Percentiles rank a stretch among this genome's conserved stretches.
phyloP scores from a whole-genome alignment of 768 basidiomycete genomes.

The Psilocybe cubensis region DNA sequence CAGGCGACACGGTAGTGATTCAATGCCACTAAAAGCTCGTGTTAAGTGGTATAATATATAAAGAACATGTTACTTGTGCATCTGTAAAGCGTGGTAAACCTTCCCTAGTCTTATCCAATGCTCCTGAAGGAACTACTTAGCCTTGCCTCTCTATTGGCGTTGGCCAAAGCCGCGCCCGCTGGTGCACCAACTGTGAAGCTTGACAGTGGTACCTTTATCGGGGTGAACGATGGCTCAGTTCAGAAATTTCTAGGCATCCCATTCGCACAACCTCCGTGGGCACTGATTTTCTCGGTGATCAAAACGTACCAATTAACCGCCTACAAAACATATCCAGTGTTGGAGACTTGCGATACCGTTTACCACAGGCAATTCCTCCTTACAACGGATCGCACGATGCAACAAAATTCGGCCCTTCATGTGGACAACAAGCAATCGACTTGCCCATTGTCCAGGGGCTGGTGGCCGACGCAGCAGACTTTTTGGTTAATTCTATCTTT shows the following conservation, averaged over 20 bases:
- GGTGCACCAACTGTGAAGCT: slow-evolving; percentile 38
- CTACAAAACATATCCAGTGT: slow-evolving; percentile 20
- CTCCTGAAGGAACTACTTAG: neutral
- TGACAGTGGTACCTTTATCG: slow-evolving; percentile 46
- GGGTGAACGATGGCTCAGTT: slow-evolving; percentile 32
- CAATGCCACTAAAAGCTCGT: neutral
- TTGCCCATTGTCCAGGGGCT: slow-evolving; percentile 39
- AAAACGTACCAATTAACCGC: neutral
- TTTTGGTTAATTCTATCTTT: slow-evolving; percentile 33
- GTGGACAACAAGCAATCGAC: slow-evolving; percentile 46
- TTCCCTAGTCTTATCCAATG: neutral
- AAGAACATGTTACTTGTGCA: no score
- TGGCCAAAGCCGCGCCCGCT: slow-evolving; percentile 11
- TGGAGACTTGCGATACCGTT: slow-evolving; percentile 41
- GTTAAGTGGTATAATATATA: neutral
- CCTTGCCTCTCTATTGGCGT: slow-evolving; percentile 17
- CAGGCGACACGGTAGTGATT: neutral
- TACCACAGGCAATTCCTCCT: slow-evolving; percentile 39
- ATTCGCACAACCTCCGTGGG: slow-evolving; percentile 56
- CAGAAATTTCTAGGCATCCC: slow-evolving; percentile 54
- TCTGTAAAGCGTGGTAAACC: neutral
- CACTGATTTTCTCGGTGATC: neutral
- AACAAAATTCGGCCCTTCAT: slow-evolving; percentile 44
- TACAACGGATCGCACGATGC: slow-evolving; percentile 43
- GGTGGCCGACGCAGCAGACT: slow-evolving; percentile 35